Percentiles rank a stretch among this genome's conserved stretches.
Evolutionary conservation across 371 early-diverging fungal genomes (phyloP).

Genomic region (Mortierella sp.): DNA sequence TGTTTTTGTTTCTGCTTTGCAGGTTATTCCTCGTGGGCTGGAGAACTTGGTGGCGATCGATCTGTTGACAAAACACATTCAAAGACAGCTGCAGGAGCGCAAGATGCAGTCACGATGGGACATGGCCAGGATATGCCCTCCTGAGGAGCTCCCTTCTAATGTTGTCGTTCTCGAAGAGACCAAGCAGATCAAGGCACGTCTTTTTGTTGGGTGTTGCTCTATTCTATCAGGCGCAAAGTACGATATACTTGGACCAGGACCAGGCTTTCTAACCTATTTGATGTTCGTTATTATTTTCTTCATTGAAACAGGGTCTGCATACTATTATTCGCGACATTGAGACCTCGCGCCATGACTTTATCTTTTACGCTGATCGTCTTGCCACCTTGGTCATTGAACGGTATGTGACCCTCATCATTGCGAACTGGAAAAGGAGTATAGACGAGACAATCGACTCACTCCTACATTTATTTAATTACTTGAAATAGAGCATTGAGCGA

Average conservation of each 20-base stretch:
- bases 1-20: slow-evolving; percentile 2
- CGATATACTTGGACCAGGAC: neutral
- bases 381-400: slow-evolving; percentile 87
- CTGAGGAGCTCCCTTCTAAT: slow-evolving; percentile 64
- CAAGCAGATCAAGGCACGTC: slow-evolving; percentile 73
- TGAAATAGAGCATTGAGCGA: slow-evolving; percentile 71
- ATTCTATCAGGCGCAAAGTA: neutral
- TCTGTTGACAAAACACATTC: slow-evolving; percentile 89
- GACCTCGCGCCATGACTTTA: slow-evolving; percentile 88
- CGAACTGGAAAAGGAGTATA: too few species aligned
- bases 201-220: neutral
- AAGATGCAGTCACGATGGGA: slow-evolving; percentile 77
- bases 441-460: neutral
- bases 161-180: slow-evolving; percentile 72
- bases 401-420: slow-evolving; percentile 58
- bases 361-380: slow-evolving; percentile 91
- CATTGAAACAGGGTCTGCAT: slow-evolving; percentile 73
- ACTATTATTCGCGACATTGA: slow-evolving; percentile 84
- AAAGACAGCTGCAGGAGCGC: slow-evolving; percentile 84
- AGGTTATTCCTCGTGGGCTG: slow-evolving; percentile 91
- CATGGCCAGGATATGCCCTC: slow-evolving; percentile 60
- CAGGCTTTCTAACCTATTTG: neutral
- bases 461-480: neutral
- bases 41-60: slow-evolving; percentile 94
- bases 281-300: neutral